Evolutionary conservation across 306 rosid genomes (phyloP), one percentile per base, ranked within the genome.

Genomic region (Casuarina glauca): DNA sequence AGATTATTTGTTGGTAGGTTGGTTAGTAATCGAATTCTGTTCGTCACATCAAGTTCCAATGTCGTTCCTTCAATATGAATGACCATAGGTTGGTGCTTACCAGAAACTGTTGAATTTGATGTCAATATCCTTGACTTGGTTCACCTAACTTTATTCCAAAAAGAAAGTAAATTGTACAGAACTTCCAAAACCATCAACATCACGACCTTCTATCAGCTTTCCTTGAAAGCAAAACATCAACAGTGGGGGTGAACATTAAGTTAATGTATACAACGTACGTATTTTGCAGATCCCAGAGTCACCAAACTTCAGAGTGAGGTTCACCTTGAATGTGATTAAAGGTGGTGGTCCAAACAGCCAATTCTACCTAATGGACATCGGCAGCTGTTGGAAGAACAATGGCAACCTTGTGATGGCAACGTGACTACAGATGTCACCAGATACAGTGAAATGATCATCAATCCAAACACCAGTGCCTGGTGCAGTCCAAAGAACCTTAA

Each of bases 341-440:
- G 88, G 93, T 3, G 93, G 93, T 6, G 93, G 90, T 4, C 76
- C 87, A 5, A 79, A 9, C 52, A 89, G 93, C 82, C 97, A 91
- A 39, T 89, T 87, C 84, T 91, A 89, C 82, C 91, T 91, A 7
- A 12, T 85, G 61, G 97, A 91, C 89, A 91, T 91, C 9, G 97
- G 97, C 63, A 87, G 94, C 50, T 91, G 97, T 64, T 91, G 97
- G 94, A 91, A 91, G 87, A 91, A 89, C 85, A 86, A 88, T 75
- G 94, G 43, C 68, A 66, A 38, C 88, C 90, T 12, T 91, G 97
- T 78, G 90, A 91, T 79, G 97, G 97, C 16, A 77, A 85, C 74
- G 90, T 90, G 9, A 75, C 88, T 26, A 80, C 88, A 38, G 94
- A 91, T 76, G 92, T 91, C 0, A 91, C 97, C 1, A 81, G 97